phyloP scores from a whole-genome alignment of 2,329 filamentous ascomycete genomes.

The Seiridium unicorne region DNA sequence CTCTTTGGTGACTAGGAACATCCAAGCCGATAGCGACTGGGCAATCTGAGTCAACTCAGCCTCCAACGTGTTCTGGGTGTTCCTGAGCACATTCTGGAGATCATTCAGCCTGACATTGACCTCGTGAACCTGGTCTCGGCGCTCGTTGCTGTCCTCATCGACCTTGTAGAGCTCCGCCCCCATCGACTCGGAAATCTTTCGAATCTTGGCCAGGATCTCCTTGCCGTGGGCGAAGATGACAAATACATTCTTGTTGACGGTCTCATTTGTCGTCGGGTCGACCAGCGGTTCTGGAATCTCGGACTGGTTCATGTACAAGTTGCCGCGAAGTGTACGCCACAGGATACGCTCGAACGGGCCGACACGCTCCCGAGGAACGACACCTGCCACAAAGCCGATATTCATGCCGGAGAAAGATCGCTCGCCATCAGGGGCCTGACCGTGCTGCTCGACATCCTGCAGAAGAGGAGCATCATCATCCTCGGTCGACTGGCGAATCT shows the following conservation, averaged over 20 bases:
- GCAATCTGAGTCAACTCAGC: conserved; percentile 93
- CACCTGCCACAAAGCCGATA: conserved; percentile 96
- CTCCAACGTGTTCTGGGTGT: conserved; percentile 92
- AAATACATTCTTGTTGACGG: conserved; percentile 95
- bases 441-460: conserved; percentile 86
- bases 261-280: conserved; percentile 89
- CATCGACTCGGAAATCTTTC: conserved; percentile 97
- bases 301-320: conserved; percentile 99
- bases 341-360: conserved; percentile 95
- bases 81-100: conserved; percentile 86
- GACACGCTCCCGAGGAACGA: conserved; percentile 89
- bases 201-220: conserved; percentile 97
- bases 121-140: conserved; percentile 94
- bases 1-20: conserved; percentile 97
- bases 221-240: conserved; percentile 99
- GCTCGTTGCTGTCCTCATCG: conserved; percentile 93
- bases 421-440: conserved; percentile 65
- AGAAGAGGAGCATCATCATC: conserved; percentile 92
- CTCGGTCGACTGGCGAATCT: conserved; percentile 87
- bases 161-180: conserved; percentile 95
- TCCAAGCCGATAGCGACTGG: conserved; percentile 90
- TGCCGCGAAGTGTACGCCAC: conserved; percentile 94
- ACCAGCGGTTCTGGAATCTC: conserved; percentile 93
- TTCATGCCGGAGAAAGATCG: conserved; percentile 96
- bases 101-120: conserved; percentile 92